Evolutionary conservation across 768 basidiomycete species (phyloP), one percentile per base, ranked within the genome.

Genomic region (Termitomyces sp.): DNA sequence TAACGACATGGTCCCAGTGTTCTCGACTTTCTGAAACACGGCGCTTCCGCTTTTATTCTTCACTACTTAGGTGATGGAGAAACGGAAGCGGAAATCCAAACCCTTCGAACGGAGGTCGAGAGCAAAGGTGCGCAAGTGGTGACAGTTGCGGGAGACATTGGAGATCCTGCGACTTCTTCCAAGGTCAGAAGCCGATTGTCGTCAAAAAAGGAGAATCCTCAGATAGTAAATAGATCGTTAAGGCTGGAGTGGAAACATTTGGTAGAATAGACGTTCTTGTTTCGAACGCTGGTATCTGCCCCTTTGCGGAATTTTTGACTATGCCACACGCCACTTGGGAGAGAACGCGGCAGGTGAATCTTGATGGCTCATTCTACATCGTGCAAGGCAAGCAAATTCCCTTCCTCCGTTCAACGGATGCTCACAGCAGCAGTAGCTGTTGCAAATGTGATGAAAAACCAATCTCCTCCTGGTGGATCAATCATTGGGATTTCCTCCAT

Each of bases 401-500:
- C n/a, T 23, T 44, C 18, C 38, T 31, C 5, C 23, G 3, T 13
- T 2, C 5, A 42, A 23, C 15, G 25, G 7, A 43, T 47, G 31
- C 48, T 47, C n/a, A 45, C 58, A 51, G 54, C 49, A 20, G 59
- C 58, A 40, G 16, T 46, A 83, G 86, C 86, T 15, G 82, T 85
- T 2, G 87, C 87, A 9, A 86, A 84, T 56, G 85, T 86, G 64
- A 91, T 91, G 89, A 81, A 82, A 57, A 69, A 60, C 15, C 89
- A 89, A 61, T 71, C 66, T 7, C 86, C 86, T 2, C 83, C 83
- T 64, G 87, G 88, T 3, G 89, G 89, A 4, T 80, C 84, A 3
- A 88, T 91, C 63, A 83, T 91, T 36, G 86, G 82, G 20, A 82
- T 90, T 25, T 86, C 87, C 11, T 87, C 84, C n/a, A 89, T 90